phyloP scores from a whole-genome alignment of 2,329 filamentous ascomycete genomes.

The Ascochyta clinopodiicola region DNA sequence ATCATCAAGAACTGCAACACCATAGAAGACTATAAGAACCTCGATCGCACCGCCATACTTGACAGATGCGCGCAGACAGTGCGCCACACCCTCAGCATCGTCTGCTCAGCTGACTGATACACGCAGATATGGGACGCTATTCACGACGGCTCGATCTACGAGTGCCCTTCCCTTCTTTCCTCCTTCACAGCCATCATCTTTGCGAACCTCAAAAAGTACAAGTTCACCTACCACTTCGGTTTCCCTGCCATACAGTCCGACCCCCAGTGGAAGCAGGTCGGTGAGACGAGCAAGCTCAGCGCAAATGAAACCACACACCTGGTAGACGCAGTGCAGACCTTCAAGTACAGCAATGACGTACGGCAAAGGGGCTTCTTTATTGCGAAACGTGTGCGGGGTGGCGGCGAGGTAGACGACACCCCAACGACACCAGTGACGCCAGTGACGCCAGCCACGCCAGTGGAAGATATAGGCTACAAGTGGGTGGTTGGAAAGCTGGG shows the following conservation, averaged over 20 bases:
- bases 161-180: conserved; percentile 86
- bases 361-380: conserved; percentile 95
- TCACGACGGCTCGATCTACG: conserved; percentile 94
- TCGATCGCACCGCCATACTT: conserved; percentile 80
- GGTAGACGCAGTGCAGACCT: conserved; percentile 84
- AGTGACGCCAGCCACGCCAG: conserved; percentile 53
- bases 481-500: conserved; percentile 82
- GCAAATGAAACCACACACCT: conserved; percentile 76
- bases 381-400: conserved; percentile 72
- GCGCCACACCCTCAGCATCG: conserved; percentile 31
- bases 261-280: conserved; percentile 71
- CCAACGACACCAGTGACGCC: conserved; percentile 46
- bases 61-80: conserved; percentile 81
- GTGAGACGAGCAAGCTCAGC: conserved; percentile 58
- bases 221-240: conserved; percentile 97
- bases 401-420: conserved; percentile 33
- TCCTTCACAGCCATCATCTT: conserved; percentile 91
- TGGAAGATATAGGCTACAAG: conserved; percentile 66
- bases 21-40: conserved; percentile 86
- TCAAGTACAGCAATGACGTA: conserved; percentile 80
- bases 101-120: conserved; percentile 29
- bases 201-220: conserved; percentile 96
- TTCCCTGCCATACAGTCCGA: conserved; percentile 93
- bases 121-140: conserved; percentile 94
- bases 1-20: conserved; percentile 97